Percentiles rank a stretch among this genome's conserved stretches.
phyloP scores from a whole-genome alignment of 2,329 filamentous ascomycete species.

The Lojkania enalia region DNA sequence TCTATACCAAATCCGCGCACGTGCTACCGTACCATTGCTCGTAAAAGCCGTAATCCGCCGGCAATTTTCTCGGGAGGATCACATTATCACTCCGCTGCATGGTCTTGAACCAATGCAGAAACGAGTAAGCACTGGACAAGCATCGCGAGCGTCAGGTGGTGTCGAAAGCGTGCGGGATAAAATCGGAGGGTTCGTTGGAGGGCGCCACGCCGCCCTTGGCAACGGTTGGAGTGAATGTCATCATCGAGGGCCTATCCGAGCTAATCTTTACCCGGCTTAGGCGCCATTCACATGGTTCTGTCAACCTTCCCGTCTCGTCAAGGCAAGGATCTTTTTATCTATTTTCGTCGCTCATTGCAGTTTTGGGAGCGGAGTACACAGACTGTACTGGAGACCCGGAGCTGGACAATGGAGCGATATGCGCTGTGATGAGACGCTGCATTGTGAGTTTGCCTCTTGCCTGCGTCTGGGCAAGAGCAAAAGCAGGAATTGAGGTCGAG shows the following conservation, averaged over 20 bases:
- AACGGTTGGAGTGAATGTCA: conserved; percentile 2
- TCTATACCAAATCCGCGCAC: no score
- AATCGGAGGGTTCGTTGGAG: neutral
- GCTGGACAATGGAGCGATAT: neutral
- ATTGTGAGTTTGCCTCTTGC: neutral
- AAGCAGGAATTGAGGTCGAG: conserved; percentile 3
- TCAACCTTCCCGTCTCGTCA: neutral
- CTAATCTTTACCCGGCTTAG: neutral
- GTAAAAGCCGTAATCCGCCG: no score
- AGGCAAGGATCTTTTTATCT: neutral
- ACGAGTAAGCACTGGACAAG: no score
- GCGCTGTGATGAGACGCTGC: neutral
- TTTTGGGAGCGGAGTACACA: neutral
- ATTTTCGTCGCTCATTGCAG: neutral
- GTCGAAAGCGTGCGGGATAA: neutral
- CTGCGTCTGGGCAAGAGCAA: neutral
- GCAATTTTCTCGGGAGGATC: no score
- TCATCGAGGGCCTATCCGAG: neutral
- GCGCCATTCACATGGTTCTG: neutral
- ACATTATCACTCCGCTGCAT: no score
- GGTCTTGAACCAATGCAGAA: no score
- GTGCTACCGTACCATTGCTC: no score
- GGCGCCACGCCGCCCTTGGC: conserved; percentile 3
- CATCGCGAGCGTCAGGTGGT: neutral
- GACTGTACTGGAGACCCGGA: neutral